A percentile compares a stretch with the other conserved stretches of the same genome.
phyloP scores from a whole-genome alignment of 2,329 filamentous ascomycete species.

The Aspergillus ochraceus region DNA sequence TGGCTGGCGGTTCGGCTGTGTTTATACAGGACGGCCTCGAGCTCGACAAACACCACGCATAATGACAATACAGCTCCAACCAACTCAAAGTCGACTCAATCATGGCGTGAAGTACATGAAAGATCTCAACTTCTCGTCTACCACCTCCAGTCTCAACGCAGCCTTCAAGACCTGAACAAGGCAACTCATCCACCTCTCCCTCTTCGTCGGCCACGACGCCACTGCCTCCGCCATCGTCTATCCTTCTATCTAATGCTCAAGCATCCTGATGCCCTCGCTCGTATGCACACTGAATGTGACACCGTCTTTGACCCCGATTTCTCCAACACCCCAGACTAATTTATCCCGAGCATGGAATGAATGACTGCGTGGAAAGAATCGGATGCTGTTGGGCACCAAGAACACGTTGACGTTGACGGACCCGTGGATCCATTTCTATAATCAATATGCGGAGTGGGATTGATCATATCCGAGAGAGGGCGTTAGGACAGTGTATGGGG shows the following conservation, averaged over 20 bases:
- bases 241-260: conserved; percentile 24
- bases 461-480: neutral
- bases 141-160: conserved; percentile 11
- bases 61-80: no score
- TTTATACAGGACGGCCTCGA: conserved; percentile 39
- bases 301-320: conserved; percentile 50
- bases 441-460: conserved; percentile 11
- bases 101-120: conserved; percentile 10
- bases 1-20: conserved; percentile 33
- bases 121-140: neutral
- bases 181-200: neutral
- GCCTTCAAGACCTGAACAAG: conserved; percentile 18
- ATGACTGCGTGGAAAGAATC: conserved; percentile 53
- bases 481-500: neutral
- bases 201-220: conserved; percentile 36
- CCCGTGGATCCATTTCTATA: conserved; percentile 24
- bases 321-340: conserved; percentile 21
- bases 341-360: conserved; percentile 45
- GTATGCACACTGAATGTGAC: conserved; percentile 53
- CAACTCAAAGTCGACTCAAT: conserved; percentile 7
- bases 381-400: conserved; percentile 47
- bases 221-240: conserved; percentile 19
- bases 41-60: conserved; percentile 9
- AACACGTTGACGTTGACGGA: conserved; percentile 25
- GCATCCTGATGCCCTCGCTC: conserved; percentile 33